A percentile compares a stretch with the other conserved stretches of the same genome.
Conservation (phyloP, 2,329 filamentous ascomycete genomes). For the Hypoxylon sp. region DNA sequence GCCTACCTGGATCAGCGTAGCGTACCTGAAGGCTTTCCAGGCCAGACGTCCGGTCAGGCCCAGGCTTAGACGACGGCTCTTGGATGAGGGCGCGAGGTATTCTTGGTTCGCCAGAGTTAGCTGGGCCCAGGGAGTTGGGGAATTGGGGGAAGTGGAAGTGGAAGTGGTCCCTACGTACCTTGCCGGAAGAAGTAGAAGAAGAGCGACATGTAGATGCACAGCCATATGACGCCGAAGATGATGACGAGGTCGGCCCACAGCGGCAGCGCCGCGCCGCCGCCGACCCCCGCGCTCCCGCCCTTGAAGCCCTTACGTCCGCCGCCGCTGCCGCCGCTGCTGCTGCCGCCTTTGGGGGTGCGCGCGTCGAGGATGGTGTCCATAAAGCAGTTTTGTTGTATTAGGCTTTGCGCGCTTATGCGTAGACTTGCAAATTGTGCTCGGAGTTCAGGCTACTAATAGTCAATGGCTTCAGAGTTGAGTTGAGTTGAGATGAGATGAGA, state of each 20-base stretch:
- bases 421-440: neutral
- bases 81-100: neutral
- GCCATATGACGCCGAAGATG: slow-evolving; percentile 27
- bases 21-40: slow-evolving; percentile 35
- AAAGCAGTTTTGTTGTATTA: neutral
- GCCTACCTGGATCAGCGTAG: slow-evolving; percentile 31
- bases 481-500: neutral
- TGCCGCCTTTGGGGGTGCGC: slow-evolving; percentile 33
- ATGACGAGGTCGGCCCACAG: slow-evolving; percentile 31
- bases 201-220: slow-evolving; percentile 17
- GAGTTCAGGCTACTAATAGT: too few species aligned
- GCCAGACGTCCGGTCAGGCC: slow-evolving; percentile 5
- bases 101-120: slow-evolving; percentile 4
- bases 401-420: neutral
- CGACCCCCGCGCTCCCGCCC: slow-evolving; percentile 11
- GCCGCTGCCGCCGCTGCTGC: slow-evolving; percentile 14
- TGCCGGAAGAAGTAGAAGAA: slow-evolving; percentile 17
- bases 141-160: neutral
- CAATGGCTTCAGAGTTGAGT: neutral
- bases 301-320: slow-evolving; percentile 12
- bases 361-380: slow-evolving; percentile 21
- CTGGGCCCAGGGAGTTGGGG: neutral
- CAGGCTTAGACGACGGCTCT: neutral
- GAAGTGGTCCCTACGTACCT: slow-evolving; percentile 19
- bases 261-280: slow-evolving; percentile 9